Conservation (phyloP, 2,329 filamentous ascomycete genomes). For the Xylaria arbuscula region DNA sequence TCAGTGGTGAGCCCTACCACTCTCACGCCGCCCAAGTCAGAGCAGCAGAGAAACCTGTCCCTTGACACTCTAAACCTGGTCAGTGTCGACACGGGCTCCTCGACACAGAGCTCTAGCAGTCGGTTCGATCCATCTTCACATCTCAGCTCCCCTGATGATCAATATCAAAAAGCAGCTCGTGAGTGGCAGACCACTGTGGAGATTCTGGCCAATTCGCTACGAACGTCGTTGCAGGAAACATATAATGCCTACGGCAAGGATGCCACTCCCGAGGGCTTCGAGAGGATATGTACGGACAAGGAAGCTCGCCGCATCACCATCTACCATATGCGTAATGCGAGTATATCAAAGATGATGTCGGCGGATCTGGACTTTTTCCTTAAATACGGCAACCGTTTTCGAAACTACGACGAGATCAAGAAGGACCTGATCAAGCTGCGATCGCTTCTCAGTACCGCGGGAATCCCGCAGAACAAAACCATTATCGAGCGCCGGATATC, state of each 20-base stretch:
- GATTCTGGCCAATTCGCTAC: conserved; percentile 55
- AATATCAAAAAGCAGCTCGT: conserved; percentile 54
- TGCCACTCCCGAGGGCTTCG: conserved; percentile 56
- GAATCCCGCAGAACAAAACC: conserved; percentile 53
- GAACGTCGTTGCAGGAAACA: conserved; percentile 56
- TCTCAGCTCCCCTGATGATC: conserved; percentile 33
- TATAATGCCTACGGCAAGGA: conserved; percentile 60
- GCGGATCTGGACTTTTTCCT: conserved; percentile 58
- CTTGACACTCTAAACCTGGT: conserved; percentile 24
- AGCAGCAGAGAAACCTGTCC: conserved; percentile 14
- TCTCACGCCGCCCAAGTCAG: conserved; percentile 5
- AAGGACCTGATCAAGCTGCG: conserved; percentile 56
- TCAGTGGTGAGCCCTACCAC: conserved; percentile 33
- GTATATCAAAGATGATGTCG: conserved; percentile 56
- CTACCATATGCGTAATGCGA: conserved; percentile 59
- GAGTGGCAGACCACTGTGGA: conserved; percentile 60
- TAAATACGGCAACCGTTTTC: conserved; percentile 60
- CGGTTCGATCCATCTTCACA: conserved; percentile 15
- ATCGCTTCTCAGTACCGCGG: conserved; percentile 56
- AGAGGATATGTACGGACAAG: conserved; percentile 57
- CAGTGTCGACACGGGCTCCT: conserved; percentile 32
- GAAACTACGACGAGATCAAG: conserved; percentile 59
- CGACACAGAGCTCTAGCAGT: conserved; percentile 39
- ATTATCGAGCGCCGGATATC: conserved; percentile 59
- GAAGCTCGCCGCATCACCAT: conserved; percentile 57